Evolutionary conservation across 306 rosid genomes (phyloP).

Genomic region (Medicago truncatula): DNA sequence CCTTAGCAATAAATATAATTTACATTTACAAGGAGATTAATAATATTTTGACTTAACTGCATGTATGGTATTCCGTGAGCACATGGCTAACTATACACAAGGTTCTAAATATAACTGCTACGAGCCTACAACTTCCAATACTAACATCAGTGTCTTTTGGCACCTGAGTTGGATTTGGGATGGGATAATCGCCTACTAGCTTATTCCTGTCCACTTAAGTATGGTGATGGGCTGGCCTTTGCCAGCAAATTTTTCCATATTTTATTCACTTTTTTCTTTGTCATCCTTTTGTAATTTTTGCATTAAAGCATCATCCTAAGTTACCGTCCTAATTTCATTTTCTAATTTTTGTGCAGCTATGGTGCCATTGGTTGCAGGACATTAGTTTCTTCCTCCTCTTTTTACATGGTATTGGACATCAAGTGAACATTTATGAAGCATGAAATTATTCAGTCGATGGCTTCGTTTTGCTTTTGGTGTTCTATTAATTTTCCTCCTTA

Average conservation of each 20-base stretch:
- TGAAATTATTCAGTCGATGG: slow-evolving; percentile 73
- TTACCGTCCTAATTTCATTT: slow-evolving; percentile 29
- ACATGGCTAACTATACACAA: too few species aligned
- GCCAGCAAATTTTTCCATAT: background rate
- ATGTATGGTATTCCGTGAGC: too few species aligned
- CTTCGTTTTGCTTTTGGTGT: slow-evolving; percentile 64
- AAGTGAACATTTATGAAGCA: slow-evolving; percentile 37
- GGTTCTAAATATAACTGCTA: too few species aligned
- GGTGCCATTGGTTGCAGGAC: slow-evolving; percentile 25
- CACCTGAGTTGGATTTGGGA: too few species aligned
- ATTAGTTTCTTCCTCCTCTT: slow-evolving; percentile 20
- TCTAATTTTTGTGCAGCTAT: slow-evolving; percentile 37
- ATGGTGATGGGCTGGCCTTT: slow-evolving; percentile 4
- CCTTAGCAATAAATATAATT: too few species aligned
- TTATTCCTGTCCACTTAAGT: slow-evolving; percentile 11
- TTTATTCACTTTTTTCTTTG: slow-evolving; percentile 8
- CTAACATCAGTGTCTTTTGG: too few species aligned
- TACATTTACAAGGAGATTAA: too few species aligned
- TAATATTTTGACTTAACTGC: too few species aligned
- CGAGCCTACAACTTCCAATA: too few species aligned
- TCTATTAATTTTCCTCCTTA: slow-evolving; percentile 71
- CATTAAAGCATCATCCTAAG: slow-evolving; percentile 24
- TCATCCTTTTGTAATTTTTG: slow-evolving; percentile 6
- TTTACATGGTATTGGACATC: slow-evolving; percentile 31
- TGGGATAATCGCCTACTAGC: background rate